phyloP scores from a whole-genome alignment of 129 eudicot genomes.

The Flaveria trinervia region DNA sequence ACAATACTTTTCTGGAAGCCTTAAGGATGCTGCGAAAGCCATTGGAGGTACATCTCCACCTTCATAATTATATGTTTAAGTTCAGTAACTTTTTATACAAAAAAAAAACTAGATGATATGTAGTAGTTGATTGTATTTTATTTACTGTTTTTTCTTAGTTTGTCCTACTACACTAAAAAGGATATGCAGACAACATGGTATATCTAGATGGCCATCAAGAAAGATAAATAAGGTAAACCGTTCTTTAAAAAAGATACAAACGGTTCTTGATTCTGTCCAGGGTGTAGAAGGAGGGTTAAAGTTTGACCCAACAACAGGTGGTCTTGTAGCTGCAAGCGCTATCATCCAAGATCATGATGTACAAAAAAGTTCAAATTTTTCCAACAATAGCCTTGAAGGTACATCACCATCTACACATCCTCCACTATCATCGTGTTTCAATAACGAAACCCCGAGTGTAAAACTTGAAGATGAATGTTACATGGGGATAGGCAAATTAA shows the following conservation, averaged over 20 bases:
- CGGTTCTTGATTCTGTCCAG: constrained; percentile 83
- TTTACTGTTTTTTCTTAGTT: constrained; percentile 48
- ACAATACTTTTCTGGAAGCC: constrained; percentile 90
- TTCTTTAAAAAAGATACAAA: constrained; percentile 78
- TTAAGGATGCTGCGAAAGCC: constrained; percentile 91
- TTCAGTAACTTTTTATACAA: neutral
- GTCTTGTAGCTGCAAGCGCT: constrained; percentile 64
- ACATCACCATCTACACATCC: constrained; percentile 28
- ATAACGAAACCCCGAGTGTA: constrained; percentile 32
- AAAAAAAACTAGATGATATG: neutral
- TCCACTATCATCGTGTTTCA: constrained; percentile 31
- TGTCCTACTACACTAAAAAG: constrained; percentile 98
- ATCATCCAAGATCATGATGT: constrained; percentile 50
- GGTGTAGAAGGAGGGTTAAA: constrained; percentile 92
- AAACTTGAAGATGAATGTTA: constrained; percentile 53
- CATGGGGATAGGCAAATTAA: constrained; percentile 33
- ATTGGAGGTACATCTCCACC: constrained; percentile 69
- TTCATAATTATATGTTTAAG: neutral
- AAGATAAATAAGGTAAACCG: constrained; percentile 95
- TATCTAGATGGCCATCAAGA: constrained; percentile 97
- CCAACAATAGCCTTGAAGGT: constrained; percentile 37
- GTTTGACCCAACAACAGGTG: constrained; percentile 70
- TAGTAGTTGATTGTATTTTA: neutral
- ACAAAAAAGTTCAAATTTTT: constrained; percentile 31
- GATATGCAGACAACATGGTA: constrained; percentile 93